Base-by-base conservation (phyloP, 768 basidiomycete genomes). In the Rhodotorula sphaerocarpa region DNA sequence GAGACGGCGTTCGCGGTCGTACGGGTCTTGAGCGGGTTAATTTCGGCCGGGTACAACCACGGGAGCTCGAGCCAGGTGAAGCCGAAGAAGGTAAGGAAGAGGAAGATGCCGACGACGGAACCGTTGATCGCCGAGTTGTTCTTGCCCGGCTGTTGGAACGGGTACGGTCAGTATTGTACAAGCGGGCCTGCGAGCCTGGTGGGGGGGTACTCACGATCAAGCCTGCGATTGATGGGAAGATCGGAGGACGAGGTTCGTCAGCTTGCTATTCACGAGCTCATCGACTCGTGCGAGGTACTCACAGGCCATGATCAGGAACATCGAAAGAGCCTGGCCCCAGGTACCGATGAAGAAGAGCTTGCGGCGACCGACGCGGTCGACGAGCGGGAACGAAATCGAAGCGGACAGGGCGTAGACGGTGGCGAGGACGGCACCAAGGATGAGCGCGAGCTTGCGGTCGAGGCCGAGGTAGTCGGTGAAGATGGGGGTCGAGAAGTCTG, bases 21-120 rank as follows among this genome's bases (percentile, higher is more conserved):
- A 60, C 77, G 72, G 66, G 77, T 77, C 6, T 74, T 68, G 67
- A 76, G 74, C 16, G 77, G 76, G 75, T 78, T 78, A 72, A 78
- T 72, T 72, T 78, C 79, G 63, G 79, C 78, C 31, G 77, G 79
- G 79, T 84, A 84, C 62, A 86, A 76, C 83, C 84, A 85, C 1
- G 84, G 83, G 80, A 84, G 83, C 23, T 84, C 83, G 45, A 85
- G 73, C 84, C 84, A 86, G 0, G 84, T 84, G 56, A 84, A 74
- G 1, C 83, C 83, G 70, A 86, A 86, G 76, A 83, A 82, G 21
- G 82, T 82, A 73, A 85, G 84, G 78, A 84, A 86, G n/a, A 84
- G 79, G 72, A 86, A 25, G 5, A 47, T 16, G 82, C 81, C 6
- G 81, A 75, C 1, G 77, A 80, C 15, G 74, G 65, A 30, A 7